These are phyloP conservation scores for Fusarium sp. DNA, from an alignment of 2,329 filamentous ascomycete species.

Conservation along the genomic window DNA sequence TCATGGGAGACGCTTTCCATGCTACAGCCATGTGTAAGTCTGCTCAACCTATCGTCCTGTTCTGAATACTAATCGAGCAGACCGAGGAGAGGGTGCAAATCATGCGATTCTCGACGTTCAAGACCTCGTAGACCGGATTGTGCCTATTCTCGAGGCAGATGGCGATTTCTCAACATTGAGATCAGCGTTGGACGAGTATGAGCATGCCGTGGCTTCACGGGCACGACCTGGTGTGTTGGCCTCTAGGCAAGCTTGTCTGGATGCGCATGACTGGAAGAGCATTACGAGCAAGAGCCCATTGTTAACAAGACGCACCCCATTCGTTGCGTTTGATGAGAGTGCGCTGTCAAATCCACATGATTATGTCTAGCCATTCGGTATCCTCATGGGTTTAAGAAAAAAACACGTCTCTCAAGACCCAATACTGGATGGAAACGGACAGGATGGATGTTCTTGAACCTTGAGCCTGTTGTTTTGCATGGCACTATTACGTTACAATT, in stretches of 20 bases:
- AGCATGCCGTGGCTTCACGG: conserved; percentile 55
- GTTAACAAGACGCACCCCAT: conserved; percentile 51
- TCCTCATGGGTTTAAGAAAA: no score
- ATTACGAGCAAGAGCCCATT: conserved; percentile 52
- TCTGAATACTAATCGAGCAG: conserved; percentile 43
- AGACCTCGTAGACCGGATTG: conserved; percentile 52
- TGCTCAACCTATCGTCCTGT: no score
- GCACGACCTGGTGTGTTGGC: conserved; percentile 58
- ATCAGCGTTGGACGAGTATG: conserved; percentile 52
- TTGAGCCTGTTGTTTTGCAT: no score
- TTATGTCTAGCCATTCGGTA: no score
- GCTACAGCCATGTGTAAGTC: conserved; percentile 68
- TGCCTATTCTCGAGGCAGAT: conserved; percentile 22
- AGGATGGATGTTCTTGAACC: no score
- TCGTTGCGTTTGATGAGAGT: conserved; percentile 11
- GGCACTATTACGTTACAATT: no score
- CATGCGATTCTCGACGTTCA: conserved; percentile 63
- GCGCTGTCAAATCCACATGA: background rate
- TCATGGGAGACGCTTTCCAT: conserved; percentile 66
- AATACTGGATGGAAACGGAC: no score
- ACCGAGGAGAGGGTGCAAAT: conserved; percentile 66
- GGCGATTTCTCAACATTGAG: conserved; percentile 30
- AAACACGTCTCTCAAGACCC: no score
- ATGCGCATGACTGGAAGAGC: conserved; percentile 60
- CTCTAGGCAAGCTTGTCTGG: conserved; percentile 62